Evolutionary conservation across 768 basidiomycete genomes (phyloP).

Genomic region (Mycena alexandri): DNA sequence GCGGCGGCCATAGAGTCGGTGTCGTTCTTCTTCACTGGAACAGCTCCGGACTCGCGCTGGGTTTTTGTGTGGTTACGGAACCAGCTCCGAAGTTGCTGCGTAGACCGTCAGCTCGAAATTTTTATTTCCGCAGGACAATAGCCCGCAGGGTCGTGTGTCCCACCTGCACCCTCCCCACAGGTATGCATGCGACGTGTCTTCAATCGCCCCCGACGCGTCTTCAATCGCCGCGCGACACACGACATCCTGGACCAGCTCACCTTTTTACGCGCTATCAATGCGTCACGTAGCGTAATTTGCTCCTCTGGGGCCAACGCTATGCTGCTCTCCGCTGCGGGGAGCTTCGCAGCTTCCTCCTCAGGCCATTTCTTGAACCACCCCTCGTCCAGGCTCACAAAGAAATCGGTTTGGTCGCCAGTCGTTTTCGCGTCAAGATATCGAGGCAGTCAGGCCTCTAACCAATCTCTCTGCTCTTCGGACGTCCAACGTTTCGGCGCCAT

Average conservation of each 20-base stretch:
- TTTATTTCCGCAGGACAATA: not conserved
- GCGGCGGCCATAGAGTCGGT: not conserved
- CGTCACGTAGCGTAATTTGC: not conserved
- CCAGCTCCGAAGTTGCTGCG: constrained; percentile 19
- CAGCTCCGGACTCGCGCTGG: not conserved
- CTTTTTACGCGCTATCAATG: not conserved
- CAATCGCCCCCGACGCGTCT: no score
- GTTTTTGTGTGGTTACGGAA: constrained; percentile 5
- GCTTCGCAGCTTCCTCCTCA: not conserved
- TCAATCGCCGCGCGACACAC: not conserved
- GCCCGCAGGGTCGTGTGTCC: no score
- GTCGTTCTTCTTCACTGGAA: not conserved
- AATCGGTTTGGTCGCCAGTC: not conserved
- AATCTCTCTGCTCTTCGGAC: not conserved
- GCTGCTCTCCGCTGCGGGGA: not conserved
- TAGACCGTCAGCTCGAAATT: no score
- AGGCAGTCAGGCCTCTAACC: not conserved
- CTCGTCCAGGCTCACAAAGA: constrained; percentile 1
- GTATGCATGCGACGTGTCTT: no score
- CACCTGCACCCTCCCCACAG: no score
- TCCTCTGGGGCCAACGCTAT: not conserved
- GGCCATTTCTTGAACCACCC: constrained; percentile 7
- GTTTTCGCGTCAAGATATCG: not conserved
- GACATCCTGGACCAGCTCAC: not conserved
- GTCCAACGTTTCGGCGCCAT: constrained; percentile 10